Conservation (phyloP, 2,329 filamentous ascomycete genomes). For the Thermoascus crustaceus region DNA sequence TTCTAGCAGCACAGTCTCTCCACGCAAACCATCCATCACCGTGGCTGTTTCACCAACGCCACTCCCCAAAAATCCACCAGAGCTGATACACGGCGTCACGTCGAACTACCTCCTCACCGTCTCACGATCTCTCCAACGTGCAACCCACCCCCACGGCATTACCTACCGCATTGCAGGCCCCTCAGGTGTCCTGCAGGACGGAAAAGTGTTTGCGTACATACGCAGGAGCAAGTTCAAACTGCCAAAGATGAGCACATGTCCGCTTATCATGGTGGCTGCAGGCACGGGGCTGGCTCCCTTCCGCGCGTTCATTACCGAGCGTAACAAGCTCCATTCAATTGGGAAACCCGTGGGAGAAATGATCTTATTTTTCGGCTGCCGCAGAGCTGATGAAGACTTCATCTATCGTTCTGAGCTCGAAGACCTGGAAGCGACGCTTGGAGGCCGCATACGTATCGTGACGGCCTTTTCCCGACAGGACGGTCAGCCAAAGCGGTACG, state of each 20-base stretch:
- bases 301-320: conserved; percentile 37
- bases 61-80: conserved; percentile 59
- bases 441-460: conserved; percentile 13
- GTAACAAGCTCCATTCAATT: conserved; percentile 27
- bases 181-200: conserved; percentile 81
- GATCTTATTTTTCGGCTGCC: conserved; percentile 38
- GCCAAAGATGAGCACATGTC: conserved; percentile 42
- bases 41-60: conserved; percentile 75
- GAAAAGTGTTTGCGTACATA: conserved; percentile 83
- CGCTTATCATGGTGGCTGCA: conserved; percentile 46
- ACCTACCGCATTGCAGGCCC: conserved; percentile 77
- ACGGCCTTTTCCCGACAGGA: conserved; percentile 21
- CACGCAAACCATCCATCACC: conserved; percentile 57
- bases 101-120: conserved; percentile 82
- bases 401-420: conserved; percentile 26
- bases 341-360: conserved; percentile 31
- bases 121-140: conserved; percentile 50
- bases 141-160: conserved; percentile 67
- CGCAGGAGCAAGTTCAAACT: conserved; percentile 96
- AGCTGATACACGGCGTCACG: conserved; percentile 76
- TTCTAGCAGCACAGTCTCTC: conserved; percentile 39
- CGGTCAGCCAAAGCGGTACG: conserved; percentile 22
- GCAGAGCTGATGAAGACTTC: conserved; percentile 28
- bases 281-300: conserved; percentile 46
- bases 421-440: conserved; percentile 14